phyloP scores from a whole-genome alignment of 2,329 filamentous ascomycete species.

The Cyphellophora europaea region DNA sequence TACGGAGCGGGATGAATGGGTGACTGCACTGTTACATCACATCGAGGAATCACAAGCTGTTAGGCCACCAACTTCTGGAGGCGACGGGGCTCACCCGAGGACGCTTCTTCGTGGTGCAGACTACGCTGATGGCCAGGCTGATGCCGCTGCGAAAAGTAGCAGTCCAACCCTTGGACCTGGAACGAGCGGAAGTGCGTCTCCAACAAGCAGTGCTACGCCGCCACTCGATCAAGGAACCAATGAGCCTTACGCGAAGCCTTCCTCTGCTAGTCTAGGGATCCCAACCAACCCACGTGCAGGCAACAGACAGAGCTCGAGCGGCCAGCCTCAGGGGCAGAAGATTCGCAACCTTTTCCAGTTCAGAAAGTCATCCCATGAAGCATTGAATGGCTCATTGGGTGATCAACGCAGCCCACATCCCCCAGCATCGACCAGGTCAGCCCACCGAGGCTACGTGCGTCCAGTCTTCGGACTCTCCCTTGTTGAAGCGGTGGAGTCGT shows the following conservation, averaged over 20 bases:
- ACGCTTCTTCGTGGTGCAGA: background rate
- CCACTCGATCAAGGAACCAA: slow-evolving; percentile 19
- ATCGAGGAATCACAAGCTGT: slow-evolving; percentile 71
- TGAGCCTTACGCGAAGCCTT: slow-evolving; percentile 36
- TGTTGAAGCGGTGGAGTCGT: slow-evolving; percentile 75
- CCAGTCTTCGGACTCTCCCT: slow-evolving; percentile 80
- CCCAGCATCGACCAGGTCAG: background rate
- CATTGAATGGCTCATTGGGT: slow-evolving; percentile 1
- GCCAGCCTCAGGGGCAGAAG: slow-evolving; percentile 10
- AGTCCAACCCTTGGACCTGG: slow-evolving; percentile 1
- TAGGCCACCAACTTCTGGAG: slow-evolving; percentile 57
- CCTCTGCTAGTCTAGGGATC: slow-evolving; percentile 35
- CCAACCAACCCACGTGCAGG: slow-evolving; percentile 15
- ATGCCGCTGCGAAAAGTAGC: background rate
- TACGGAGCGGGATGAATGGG: slow-evolving; percentile 84
- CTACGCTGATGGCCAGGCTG: background rate
- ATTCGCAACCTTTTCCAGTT: slow-evolving; percentile 18
- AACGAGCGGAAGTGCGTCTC: slow-evolving; percentile 1
- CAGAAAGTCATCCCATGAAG: slow-evolving; percentile 14
- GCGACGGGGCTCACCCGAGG: slow-evolving; percentile 39
- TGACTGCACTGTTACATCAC: slow-evolving; percentile 79
- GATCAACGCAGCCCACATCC: background rate
- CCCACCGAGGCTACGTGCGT: slow-evolving; percentile 32
- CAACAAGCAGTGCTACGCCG: background rate
- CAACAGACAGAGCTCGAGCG: slow-evolving; percentile 4